These are phyloP conservation scores for Lactarius indigo DNA, from an alignment of 768 basidiomycete genomes.

Conservation along the genomic window DNA sequence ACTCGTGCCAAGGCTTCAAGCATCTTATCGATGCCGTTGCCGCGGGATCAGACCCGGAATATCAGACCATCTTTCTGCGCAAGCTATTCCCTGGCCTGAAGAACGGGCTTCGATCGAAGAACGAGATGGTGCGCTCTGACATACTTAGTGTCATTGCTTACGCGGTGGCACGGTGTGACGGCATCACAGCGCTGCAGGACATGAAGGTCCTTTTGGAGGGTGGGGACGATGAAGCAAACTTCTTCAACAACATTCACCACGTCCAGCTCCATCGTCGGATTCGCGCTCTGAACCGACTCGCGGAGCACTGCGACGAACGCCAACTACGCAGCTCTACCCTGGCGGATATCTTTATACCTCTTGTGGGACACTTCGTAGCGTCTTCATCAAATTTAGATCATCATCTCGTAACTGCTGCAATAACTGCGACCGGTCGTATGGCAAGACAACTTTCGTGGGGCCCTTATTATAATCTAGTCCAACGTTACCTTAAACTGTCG, in stretches of 20 bases:
- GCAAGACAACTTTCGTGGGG: slow-evolving; percentile 79
- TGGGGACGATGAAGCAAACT: slow-evolving; percentile 92
- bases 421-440: slow-evolving; percentile 72
- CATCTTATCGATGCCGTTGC: slow-evolving; percentile 70
- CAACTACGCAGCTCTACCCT: slow-evolving; percentile 65
- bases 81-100: slow-evolving; percentile 76
- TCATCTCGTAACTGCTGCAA: slow-evolving; percentile 87
- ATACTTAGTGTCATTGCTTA: slow-evolving; percentile 74
- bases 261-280: slow-evolving; percentile 88
- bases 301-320: slow-evolving; percentile 67
- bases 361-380: slow-evolving; percentile 76
- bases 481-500: slow-evolving; percentile 72
- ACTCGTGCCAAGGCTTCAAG: slow-evolving; percentile 70
- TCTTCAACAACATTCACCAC: slow-evolving; percentile 95
- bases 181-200: slow-evolving; percentile 63
- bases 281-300: slow-evolving; percentile 80
- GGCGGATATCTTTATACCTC: slow-evolving; percentile 80
- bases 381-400: slow-evolving; percentile 67
- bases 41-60: slow-evolving; percentile 39
- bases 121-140: slow-evolving; percentile 85
- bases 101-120: slow-evolving; percentile 71
- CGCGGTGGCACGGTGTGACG: slow-evolving; percentile 61
- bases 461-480: slow-evolving; percentile 73
- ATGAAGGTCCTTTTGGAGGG: slow-evolving; percentile 77
- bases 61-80: slow-evolving; percentile 55